Conservation (phyloP, 768 basidiomycete genomes). For the Lepiota venenata region DNA sequence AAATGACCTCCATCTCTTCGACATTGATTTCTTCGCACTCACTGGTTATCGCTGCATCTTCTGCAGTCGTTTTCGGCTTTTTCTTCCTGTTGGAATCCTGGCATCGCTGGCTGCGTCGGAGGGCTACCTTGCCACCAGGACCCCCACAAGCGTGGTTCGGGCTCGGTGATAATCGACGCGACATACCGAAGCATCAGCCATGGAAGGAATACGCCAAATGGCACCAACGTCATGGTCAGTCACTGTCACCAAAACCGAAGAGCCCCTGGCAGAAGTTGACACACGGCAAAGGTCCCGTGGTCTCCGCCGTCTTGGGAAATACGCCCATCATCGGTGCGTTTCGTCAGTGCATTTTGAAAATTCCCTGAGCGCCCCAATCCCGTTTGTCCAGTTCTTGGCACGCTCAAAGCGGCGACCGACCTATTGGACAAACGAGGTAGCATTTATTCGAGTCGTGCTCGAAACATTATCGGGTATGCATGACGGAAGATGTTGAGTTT, state of each 20-base stretch:
- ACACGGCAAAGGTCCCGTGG: not conserved
- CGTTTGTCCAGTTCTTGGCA: constrained; percentile 21
- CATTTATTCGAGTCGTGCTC: constrained; percentile 29
- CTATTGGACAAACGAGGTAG: constrained; percentile 27
- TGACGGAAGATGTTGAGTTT: not conserved
- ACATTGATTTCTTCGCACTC: not conserved
- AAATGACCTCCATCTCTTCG: not conserved
- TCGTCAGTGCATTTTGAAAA: too few species aligned
- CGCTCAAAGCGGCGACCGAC: constrained; percentile 25
- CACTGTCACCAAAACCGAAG: not conserved
- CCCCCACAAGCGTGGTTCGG: not conserved
- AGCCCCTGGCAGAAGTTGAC: too few species aligned
- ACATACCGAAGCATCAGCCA: not conserved
- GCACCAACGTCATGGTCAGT: not conserved
- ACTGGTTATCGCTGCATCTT: too few species aligned
- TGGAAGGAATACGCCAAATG: not conserved
- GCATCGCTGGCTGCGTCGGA: not conserved
- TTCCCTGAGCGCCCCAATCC: too few species aligned
- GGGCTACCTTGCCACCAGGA: not conserved
- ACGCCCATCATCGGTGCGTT: not conserved
- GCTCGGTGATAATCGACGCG: not conserved
- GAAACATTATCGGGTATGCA: constrained; percentile 22
- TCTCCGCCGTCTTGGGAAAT: not conserved
- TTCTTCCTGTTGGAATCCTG: not conserved
- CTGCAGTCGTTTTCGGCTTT: not conserved